These are phyloP conservation scores for Gossypium turneri DNA, from an alignment of 345 rosid species.

Conservation along the genomic window DNA sequence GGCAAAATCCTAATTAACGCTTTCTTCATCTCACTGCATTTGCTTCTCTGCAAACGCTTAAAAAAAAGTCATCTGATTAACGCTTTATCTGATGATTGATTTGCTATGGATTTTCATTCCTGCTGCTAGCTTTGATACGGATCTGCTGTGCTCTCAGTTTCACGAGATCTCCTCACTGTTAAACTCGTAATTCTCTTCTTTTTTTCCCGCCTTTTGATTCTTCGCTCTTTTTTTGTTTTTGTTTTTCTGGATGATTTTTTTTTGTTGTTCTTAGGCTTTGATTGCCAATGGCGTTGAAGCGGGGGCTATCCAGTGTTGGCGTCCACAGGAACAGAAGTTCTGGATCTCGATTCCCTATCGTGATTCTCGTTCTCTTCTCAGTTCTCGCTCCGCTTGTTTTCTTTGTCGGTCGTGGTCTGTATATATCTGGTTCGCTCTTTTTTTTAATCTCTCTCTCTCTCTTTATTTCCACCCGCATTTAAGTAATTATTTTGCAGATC, in stretches of 20 bases:
- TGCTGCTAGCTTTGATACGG: conserved; percentile 4
- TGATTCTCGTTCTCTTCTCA: conserved; percentile 47
- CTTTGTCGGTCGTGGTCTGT: conserved; percentile 67
- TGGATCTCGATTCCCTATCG: conserved; percentile 59
- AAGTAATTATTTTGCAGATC: conserved; percentile 12
- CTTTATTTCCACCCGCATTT: not conserved
- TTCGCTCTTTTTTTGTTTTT: not conserved
- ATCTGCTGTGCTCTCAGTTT: conserved; percentile 13
- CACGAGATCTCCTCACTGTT: conserved; percentile 24
- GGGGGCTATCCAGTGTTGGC: conserved; percentile 47
- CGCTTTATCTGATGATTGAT: conserved; percentile 18
- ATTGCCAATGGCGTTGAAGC: conserved; percentile 64
- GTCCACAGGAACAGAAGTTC: conserved; percentile 40
- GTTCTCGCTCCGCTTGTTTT: conserved; percentile 60
- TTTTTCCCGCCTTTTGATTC: conserved; percentile 3
- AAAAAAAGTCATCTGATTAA: not conserved
- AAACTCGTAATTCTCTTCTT: conserved; percentile 19
- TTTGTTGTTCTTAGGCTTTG: conserved; percentile 32
- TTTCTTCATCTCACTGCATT: not conserved
- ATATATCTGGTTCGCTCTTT: conserved; percentile 36
- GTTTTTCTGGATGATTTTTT: not conserved
- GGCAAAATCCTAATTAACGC: conserved; percentile 1
- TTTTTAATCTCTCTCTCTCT: not conserved
- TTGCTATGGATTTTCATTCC: conserved; percentile 9
- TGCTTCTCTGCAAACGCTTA: not conserved